These are phyloP conservation scores for Centella asiatica DNA, from an alignment of 129 eudicot genomes.

Conservation along the genomic window DNA sequence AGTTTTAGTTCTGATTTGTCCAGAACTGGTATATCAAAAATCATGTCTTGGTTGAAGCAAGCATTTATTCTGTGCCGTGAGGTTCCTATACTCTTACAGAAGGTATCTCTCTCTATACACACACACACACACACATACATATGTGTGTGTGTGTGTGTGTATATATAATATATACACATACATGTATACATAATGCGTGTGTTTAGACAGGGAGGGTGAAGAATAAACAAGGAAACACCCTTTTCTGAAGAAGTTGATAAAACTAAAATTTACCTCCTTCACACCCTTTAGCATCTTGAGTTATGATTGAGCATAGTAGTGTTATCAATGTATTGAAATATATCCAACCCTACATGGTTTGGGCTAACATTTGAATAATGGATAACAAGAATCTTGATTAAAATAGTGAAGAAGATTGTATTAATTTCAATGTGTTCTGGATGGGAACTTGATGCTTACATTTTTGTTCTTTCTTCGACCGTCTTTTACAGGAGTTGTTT, in stretches of 20 bases:
- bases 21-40: constrained; percentile 28
- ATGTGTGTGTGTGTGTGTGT: too few species aligned
- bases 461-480: too few species aligned
- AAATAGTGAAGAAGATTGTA: too few species aligned
- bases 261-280: background rate
- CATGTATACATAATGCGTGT: background rate
- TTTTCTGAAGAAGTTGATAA: background rate
- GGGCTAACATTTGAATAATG: background rate
- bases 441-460: too few species aligned
- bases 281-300: background rate
- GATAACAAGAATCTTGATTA: background rate
- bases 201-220: background rate
- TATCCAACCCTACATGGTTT: background rate
- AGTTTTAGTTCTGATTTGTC: constrained; percentile 39
- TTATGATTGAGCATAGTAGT: background rate
- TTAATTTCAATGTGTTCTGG: too few species aligned
- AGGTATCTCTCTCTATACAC: constrained; percentile 45
- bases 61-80: constrained; percentile 67
- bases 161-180: too few species aligned
- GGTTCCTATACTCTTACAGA: constrained; percentile 64
- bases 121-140: too few species aligned
- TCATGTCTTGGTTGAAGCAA: constrained; percentile 48
- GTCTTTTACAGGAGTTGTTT: too few species aligned
- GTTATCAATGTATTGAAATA: background rate
- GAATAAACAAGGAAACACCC: background rate